phyloP scores from a whole-genome alignment of 2,329 filamentous ascomycete genomes.

The Aspergillus cejpii region DNA sequence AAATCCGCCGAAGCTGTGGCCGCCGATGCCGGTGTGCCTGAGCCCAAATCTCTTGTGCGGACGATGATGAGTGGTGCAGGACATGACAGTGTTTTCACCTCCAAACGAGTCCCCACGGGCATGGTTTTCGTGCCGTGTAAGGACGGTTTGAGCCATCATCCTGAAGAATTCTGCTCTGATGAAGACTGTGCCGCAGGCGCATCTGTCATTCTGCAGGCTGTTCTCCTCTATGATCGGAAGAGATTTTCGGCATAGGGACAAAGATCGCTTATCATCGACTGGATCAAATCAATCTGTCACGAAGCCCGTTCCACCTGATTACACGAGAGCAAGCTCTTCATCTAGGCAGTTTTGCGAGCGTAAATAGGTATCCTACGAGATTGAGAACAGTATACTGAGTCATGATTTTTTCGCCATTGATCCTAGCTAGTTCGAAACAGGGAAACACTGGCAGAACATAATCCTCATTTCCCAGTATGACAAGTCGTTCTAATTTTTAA shows the following conservation, averaged over 20 bases:
- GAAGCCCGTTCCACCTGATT: too few species aligned
- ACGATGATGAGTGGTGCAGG: slow-evolving; percentile 59
- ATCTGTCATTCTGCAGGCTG: slow-evolving; percentile 34
- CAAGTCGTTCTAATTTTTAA: slow-evolving; percentile 18
- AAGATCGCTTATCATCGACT: background rate
- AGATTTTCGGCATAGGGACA: slow-evolving; percentile 32
- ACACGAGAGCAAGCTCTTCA: too few species aligned
- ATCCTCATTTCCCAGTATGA: slow-evolving; percentile 19
- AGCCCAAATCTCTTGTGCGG: slow-evolving; percentile 41
- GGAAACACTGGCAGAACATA: slow-evolving; percentile 21
- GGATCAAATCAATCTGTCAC: background rate
- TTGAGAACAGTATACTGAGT: slow-evolving; percentile 1
- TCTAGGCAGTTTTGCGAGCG: background rate
- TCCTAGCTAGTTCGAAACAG: slow-evolving; percentile 25
- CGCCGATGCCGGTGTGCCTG: slow-evolving; percentile 41
- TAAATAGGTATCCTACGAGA: background rate
- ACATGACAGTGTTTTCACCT: slow-evolving; percentile 59
- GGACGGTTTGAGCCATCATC: slow-evolving; percentile 59
- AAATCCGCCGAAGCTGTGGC: slow-evolving; percentile 54
- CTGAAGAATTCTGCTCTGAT: slow-evolving; percentile 54
- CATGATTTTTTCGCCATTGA: slow-evolving; percentile 30
- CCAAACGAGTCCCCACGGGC: slow-evolving; percentile 53
- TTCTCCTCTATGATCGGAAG: slow-evolving; percentile 33
- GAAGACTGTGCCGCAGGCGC: slow-evolving; percentile 55
- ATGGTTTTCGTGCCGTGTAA: slow-evolving; percentile 63